Percentiles rank a stretch among this genome's conserved stretches.
These are phyloP conservation scores for Vicia sativa DNA, from an alignment of 306 rosid genomes.

Conservation along the genomic window DNA sequence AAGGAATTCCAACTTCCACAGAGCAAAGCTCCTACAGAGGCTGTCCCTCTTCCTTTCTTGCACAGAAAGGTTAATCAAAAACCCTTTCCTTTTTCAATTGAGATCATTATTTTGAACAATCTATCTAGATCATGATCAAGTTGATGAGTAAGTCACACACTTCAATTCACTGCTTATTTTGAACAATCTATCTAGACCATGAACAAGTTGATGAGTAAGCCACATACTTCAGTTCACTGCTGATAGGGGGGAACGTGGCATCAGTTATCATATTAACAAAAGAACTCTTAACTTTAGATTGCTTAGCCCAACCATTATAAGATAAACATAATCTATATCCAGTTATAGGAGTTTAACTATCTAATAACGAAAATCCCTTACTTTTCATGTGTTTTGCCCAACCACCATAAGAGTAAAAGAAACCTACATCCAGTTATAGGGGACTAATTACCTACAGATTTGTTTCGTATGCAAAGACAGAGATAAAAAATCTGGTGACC, in stretches of 20 bases:
- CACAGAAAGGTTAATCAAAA: constrained; percentile 7
- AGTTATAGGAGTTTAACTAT: constrained; percentile 16
- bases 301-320: not conserved
- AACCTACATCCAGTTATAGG: constrained; percentile 12
- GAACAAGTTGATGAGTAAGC: constrained; percentile 10
- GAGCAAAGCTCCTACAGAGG: constrained; percentile 14
- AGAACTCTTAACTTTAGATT: not conserved
- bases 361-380: not conserved
- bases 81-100: constrained; percentile 10
- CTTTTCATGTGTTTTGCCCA: constrained; percentile 5
- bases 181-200: constrained; percentile 9
- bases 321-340: not conserved
- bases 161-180: constrained; percentile 3
- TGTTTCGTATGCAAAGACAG: constrained; percentile 25
- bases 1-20: not conserved
- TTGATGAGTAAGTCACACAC: not conserved
- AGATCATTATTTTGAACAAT: constrained; percentile 14
- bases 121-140: constrained; percentile 13
- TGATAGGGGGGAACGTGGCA: not conserved
- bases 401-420: not conserved
- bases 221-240: not conserved
- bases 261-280: not conserved
- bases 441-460: constrained; percentile 11
- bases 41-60: constrained; percentile 1
- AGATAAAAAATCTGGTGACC: constrained; percentile 19